Percentiles rank a stretch among this genome's conserved stretches.
Evolutionary conservation across 768 basidiomycete species (phyloP).

Genomic region (Auricularia cornea): DNA sequence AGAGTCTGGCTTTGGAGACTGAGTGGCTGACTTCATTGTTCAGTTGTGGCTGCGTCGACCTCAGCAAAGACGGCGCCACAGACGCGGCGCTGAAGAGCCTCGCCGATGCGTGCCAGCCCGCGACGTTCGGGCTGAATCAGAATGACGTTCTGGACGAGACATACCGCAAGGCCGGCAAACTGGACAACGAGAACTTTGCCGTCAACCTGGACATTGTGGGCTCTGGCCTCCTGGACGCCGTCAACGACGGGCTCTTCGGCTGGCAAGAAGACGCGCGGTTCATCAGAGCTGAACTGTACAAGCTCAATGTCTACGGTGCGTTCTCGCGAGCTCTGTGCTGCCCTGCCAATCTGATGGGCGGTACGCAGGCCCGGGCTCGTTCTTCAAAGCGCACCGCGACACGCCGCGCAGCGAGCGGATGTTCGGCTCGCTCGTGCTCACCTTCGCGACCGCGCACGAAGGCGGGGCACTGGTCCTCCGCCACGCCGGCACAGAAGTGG

Average conservation of each 20-base stretch:
- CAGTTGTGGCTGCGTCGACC: constrained; percentile 8
- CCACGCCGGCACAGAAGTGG: constrained; percentile 19
- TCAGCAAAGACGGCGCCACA: neutral
- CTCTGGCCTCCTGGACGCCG: neutral
- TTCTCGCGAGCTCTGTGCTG: neutral
- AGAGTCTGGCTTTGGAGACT: too few relatives aligned
- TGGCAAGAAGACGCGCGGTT: neutral
- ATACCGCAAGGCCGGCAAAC: constrained; percentile 19
- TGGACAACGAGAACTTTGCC: constrained; percentile 15
- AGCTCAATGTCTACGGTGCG: constrained; percentile 39
- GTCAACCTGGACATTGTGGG: constrained; percentile 8
- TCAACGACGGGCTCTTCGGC: neutral
- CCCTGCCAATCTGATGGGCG: neutral
- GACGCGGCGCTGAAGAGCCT: constrained; percentile 7
- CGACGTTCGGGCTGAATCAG: constrained; percentile 14
- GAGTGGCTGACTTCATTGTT: too few relatives aligned
- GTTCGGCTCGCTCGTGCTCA: constrained; percentile 45
- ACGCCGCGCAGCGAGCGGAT: constrained; percentile 36
- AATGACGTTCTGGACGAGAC: constrained; percentile 16
- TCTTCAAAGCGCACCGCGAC: constrained; percentile 45
- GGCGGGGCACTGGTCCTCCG: constrained; percentile 37
- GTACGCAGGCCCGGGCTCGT: constrained; percentile 11
- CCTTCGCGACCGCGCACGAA: constrained; percentile 38
- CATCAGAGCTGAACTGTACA: constrained; percentile 32
- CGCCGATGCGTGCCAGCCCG: constrained; percentile 13